Conservation (phyloP, 1,284 basidiomycete species). For the Phylloboletellus chloephorus region DNA sequence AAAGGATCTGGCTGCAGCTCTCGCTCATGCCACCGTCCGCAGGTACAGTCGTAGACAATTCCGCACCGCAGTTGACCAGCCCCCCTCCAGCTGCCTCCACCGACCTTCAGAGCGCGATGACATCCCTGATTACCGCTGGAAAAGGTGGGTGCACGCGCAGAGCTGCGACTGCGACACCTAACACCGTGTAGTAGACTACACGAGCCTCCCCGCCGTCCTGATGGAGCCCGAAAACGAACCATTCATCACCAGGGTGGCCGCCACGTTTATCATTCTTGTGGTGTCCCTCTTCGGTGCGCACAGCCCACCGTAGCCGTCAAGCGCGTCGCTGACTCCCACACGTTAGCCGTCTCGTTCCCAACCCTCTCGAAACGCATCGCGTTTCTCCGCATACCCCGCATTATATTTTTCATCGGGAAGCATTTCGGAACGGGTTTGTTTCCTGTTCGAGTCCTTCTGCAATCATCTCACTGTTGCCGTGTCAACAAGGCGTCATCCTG, state of each 20-base stretch:
- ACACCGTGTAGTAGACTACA: background rate
- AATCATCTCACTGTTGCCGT: background rate
- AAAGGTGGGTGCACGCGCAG: constrained; percentile 5
- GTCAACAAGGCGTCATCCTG: constrained; percentile 58
- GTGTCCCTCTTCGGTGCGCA: constrained; percentile 38
- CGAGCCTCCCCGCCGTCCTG: background rate
- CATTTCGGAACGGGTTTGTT: constrained; percentile 71
- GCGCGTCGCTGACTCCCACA: background rate
- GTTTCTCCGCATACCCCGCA: constrained; percentile 53
- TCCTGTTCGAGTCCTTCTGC: background rate
- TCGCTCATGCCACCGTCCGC: background rate
- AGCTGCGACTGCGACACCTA: background rate
- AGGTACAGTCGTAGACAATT: background rate
- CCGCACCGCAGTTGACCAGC: no score
- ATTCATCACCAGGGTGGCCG: constrained; percentile 17
- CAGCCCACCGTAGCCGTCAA: background rate
- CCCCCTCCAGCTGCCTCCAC: no score
- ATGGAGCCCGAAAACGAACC: constrained; percentile 7
- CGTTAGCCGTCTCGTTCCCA: constrained; percentile 63
- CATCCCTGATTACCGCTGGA: background rate
- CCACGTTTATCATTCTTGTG: constrained; percentile 38
- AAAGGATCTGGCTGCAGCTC: background rate
- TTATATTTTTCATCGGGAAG: constrained; percentile 73
- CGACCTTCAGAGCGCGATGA: no score
- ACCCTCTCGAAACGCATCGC: constrained; percentile 50